These are phyloP conservation scores for Lepidium didymum DNA, from an alignment of 345 rosid species.

Conservation along the genomic window DNA sequence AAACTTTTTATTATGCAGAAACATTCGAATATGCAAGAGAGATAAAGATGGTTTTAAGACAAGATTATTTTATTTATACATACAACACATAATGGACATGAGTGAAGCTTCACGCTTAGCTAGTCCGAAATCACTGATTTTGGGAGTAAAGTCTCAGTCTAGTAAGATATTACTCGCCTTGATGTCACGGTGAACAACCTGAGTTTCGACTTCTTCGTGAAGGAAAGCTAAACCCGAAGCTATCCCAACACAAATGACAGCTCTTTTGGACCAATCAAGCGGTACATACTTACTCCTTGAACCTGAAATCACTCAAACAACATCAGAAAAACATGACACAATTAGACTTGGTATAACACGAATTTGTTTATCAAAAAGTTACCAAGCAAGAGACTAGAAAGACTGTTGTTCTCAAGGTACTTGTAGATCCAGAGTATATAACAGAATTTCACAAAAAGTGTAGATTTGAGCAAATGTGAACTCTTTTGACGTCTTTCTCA, in stretches of 20 bases:
- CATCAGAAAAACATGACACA: not conserved
- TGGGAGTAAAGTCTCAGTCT: slow-evolving; percentile 67
- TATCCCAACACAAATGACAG: slow-evolving; percentile 73
- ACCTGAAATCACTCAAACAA: slow-evolving; percentile 32
- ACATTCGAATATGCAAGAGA: not conserved
- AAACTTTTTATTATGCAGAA: not conserved
- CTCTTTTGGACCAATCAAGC: slow-evolving; percentile 73
- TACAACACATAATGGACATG: not conserved
- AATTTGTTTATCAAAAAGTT: not conserved
- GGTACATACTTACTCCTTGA: slow-evolving; percentile 32
- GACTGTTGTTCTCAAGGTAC: slow-evolving; percentile 77
- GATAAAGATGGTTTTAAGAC: too few relatives aligned
- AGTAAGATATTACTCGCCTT: slow-evolving; percentile 94
- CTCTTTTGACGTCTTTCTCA: slow-evolving; percentile 5
- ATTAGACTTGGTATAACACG: not conserved
- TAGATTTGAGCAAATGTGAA: not conserved
- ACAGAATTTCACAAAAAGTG: not conserved
- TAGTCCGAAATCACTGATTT: slow-evolving; percentile 94
- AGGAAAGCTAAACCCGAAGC: slow-evolving; percentile 82
- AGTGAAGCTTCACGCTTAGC: slow-evolving; percentile 47
- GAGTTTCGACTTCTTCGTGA: slow-evolving; percentile 80
- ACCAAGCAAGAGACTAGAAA: slow-evolving; percentile 63
- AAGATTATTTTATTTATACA: not conserved
- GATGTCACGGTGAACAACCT: slow-evolving; percentile 88
- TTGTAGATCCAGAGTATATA: not conserved